Conservation (phyloP, 257 asterid species). For the Cynanchum wilfordii region DNA sequence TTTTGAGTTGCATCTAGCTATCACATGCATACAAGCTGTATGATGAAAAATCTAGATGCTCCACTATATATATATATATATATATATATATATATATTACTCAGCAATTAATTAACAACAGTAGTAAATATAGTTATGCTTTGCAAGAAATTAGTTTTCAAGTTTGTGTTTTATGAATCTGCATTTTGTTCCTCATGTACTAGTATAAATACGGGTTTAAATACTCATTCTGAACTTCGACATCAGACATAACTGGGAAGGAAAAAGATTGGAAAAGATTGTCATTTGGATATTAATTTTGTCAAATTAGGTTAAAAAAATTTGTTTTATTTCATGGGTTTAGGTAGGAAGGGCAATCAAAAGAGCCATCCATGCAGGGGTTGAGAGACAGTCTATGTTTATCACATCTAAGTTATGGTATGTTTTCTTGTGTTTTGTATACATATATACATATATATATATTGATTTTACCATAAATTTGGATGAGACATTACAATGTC, state of each 20-base stretch:
- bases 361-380: constrained; percentile 55
- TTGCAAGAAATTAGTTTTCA: not conserved
- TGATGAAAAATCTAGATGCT: not conserved
- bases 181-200: not conserved
- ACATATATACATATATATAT: too few relatives aligned
- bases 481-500: not conserved
- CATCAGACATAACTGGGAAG: too few relatives aligned
- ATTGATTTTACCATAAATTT: not conserved
- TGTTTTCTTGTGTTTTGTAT: not conserved
- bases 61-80: not conserved
- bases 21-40: too few relatives aligned
- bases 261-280: not conserved
- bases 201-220: not conserved
- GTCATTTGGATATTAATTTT: not conserved
- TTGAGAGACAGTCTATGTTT: constrained; percentile 48
- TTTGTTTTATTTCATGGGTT: not conserved
- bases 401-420: constrained; percentile 70
- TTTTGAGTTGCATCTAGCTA: too few relatives aligned
- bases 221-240: too few relatives aligned
- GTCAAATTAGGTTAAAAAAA: not conserved
- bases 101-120: not conserved
- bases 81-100: not conserved
- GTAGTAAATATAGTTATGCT: not conserved
- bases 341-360: constrained; percentile 58
- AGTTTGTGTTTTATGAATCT: not conserved